Base-by-base conservation (phyloP, 495 filamentous ascomycete genomes). In the Hypoxylon intermedium region DNA sequence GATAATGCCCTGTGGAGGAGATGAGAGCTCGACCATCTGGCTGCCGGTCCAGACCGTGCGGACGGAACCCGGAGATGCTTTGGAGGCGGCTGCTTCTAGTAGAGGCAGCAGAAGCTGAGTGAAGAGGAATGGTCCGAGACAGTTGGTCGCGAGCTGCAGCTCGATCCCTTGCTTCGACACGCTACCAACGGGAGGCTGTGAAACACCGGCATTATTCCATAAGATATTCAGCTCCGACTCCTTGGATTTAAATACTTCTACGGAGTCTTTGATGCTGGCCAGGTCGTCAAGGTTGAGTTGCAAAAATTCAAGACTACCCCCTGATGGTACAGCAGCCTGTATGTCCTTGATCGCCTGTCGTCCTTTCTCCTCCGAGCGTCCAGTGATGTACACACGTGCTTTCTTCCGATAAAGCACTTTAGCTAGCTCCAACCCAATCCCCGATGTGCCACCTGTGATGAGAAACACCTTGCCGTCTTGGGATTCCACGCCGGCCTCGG, bases 381-480 rank as follows among this genome's bases (percentile, higher is more conserved):
- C 74, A 5, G 75, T 74, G 2, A 84, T 67, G 63, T 82, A 81
- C 0, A 83, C 72, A 9, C 61, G 72, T 18, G 48, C 80, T 7
- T 69, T 62, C 49, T 68, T 69, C 3, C 26, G 60, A 50, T 81
- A 81, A 12, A 82, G 72, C 0, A 77, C 74, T 20, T 64, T 69
- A 46, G 65, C 67, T 12, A 82, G 68, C 41, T 76, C 74, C 12
- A 69, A 57, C 11, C 79, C 80, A 31, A 83, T 72, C 6, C 79
- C 79, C 1, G 72, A 71, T 9, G 65, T 48, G 23, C 68, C 77
- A 21, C 79, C 79, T 0, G 78, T 82, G 5, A 81, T 65, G 24
- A 82, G 55, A 46, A 78, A 77, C n/a, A 79, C 74, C 48, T 74
- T 65, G 24, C 57, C 66, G 5, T 66, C 45, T 13, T 59, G 66